Percentiles rank a stretch among this genome's conserved stretches.
Conservation (phyloP, 2,329 filamentous ascomycete genomes). For the Fusarium euwallaceae region DNA sequence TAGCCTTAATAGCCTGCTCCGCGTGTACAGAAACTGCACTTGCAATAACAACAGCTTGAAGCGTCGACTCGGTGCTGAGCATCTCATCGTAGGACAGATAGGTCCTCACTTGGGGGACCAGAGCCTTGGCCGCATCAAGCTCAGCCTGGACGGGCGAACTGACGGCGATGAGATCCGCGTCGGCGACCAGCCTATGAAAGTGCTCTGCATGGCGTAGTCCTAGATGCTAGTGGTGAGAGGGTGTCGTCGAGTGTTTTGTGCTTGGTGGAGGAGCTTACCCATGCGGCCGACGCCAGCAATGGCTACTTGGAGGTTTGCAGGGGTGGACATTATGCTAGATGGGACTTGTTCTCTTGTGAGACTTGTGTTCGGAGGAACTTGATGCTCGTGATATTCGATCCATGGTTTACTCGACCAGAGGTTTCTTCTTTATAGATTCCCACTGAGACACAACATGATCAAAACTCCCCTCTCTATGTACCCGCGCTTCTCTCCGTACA, state of each 20-base stretch:
- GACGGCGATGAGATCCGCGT: background rate
- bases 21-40: conserved; percentile 2
- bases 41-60: background rate
- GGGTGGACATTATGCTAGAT: background rate
- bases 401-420: background rate
- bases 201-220: conserved; percentile 7
- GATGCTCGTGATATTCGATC: background rate
- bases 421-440: background rate
- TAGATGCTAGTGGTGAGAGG: background rate
- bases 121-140: background rate
- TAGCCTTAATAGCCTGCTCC: background rate
- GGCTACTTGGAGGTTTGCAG: background rate
- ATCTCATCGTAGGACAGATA: conserved; percentile 3
- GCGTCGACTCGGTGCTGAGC: background rate
- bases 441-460: background rate
- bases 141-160: conserved; percentile 2
- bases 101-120: background rate
- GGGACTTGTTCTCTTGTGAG: background rate
- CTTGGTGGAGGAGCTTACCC: conserved; percentile 3
- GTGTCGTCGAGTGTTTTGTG: background rate
- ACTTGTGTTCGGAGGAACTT: background rate
- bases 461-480: background rate
- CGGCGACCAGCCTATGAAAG: background rate
- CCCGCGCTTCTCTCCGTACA: conserved; percentile 3
- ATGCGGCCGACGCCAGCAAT: conserved; percentile 5